phyloP scores from a whole-genome alignment of 2,329 filamentous ascomycete genomes.

The Neurospora crassa region DNA sequence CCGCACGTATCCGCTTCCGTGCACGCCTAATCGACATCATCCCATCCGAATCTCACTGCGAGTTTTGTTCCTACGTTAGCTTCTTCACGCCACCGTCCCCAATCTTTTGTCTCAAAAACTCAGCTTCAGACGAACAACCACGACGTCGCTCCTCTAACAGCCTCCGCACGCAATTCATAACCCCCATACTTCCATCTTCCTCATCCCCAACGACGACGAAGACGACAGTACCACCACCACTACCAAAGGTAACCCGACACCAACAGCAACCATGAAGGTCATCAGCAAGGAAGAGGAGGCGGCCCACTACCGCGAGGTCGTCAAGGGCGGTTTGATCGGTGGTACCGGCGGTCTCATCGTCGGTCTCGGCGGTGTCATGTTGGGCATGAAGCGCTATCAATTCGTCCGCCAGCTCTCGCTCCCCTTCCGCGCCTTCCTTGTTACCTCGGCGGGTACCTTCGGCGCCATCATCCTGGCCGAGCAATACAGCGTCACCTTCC shows the following conservation, averaged over 20 bases:
- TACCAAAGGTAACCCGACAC: conserved; percentile 1
- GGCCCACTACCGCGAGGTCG: conserved; percentile 71
- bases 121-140: not conserved
- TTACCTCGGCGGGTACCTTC: conserved; percentile 75
- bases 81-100: not conserved
- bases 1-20: not conserved
- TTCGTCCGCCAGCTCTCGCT: conserved; percentile 75
- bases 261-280: conserved; percentile 69
- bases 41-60: not conserved
- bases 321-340: conserved; percentile 71
- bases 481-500: conserved; percentile 53
- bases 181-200: not conserved
- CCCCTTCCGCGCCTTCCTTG: conserved; percentile 84
- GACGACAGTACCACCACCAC: not conserved
- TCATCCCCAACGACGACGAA: not conserved
- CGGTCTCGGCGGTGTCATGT: conserved; percentile 59
- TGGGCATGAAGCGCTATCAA: conserved; percentile 61
- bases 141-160: not conserved
- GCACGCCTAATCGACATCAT: not conserved
- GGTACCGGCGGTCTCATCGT: conserved; percentile 56
- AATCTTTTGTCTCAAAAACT: not conserved
- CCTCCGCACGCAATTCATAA: not conserved
- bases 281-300: conserved; percentile 88
- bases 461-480: conserved; percentile 84
- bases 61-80: not conserved